Evolutionary conservation across 192 early-diverging fungal genomes (phyloP).

Genomic region (Chytriomyces sp.): DNA sequence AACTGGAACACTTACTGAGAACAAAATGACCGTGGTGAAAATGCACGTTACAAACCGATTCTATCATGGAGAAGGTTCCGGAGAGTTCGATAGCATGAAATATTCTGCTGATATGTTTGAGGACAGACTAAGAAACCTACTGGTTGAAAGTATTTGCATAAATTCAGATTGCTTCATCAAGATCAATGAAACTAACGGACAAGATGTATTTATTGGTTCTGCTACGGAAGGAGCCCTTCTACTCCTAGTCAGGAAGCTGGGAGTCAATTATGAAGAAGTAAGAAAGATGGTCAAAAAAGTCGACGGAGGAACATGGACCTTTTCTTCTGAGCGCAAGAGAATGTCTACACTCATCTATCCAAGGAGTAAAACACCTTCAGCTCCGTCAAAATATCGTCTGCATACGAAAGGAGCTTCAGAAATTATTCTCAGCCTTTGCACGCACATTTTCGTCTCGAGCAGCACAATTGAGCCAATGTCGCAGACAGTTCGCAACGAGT

Average conservation of each 20-base stretch:
- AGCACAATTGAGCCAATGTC: slow-evolving; percentile 21
- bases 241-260: slow-evolving; percentile 48
- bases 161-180: slow-evolving; percentile 66
- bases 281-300: slow-evolving; percentile 41
- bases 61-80: slow-evolving; percentile 60
- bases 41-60: slow-evolving; percentile 44
- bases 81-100: slow-evolving; percentile 43
- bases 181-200: slow-evolving; percentile 36
- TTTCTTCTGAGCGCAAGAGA: slow-evolving; percentile 58
- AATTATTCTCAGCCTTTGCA: slow-evolving; percentile 59
- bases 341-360: slow-evolving; percentile 57
- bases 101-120: slow-evolving; percentile 45
- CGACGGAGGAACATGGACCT: slow-evolving; percentile 60
- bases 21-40: slow-evolving; percentile 65
- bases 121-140: slow-evolving; percentile 32
- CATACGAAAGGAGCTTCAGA: slow-evolving; percentile 64
- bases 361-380: slow-evolving; percentile 4
- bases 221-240: slow-evolving; percentile 65
- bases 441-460: slow-evolving; percentile 44
- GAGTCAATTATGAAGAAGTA: slow-evolving; percentile 48
- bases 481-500: slow-evolving; percentile 30
- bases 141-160: slow-evolving; percentile 50
- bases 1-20: slow-evolving; percentile 64
- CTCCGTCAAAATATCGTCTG: slow-evolving; percentile 40
- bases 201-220: slow-evolving; percentile 55